Percentiles rank a stretch among this genome's conserved stretches.
phyloP scores from a whole-genome alignment of 805 yeast species.

The Metschnikowia borealis region DNA sequence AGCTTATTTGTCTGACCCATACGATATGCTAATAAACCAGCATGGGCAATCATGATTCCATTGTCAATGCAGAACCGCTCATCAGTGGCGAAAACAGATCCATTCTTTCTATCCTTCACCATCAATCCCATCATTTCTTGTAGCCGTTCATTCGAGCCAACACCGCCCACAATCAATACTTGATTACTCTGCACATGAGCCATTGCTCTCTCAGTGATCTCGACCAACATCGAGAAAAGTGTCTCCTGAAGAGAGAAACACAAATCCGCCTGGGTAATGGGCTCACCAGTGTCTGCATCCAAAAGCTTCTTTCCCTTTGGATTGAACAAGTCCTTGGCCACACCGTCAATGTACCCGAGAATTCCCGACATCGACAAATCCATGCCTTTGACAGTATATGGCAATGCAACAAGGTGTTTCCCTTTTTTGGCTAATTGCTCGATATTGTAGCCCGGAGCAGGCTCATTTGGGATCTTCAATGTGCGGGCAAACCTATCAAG shows the following conservation, averaged over 20 bases:
- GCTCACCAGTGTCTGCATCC: constrained; percentile 43
- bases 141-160: constrained; percentile 88
- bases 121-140: constrained; percentile 96
- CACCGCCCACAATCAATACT: constrained; percentile 96
- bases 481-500: constrained; percentile 94
- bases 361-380: constrained; percentile 96
- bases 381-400: constrained; percentile 98
- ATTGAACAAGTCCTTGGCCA: constrained; percentile 70
- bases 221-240: constrained; percentile 92
- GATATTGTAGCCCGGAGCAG: constrained; percentile 96
- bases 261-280: constrained; percentile 75
- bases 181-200: constrained; percentile 90
- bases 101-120: constrained; percentile 81
- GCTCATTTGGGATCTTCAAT: constrained; percentile 81
- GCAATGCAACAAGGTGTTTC: constrained; percentile 62
- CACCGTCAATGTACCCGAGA: constrained; percentile 73
- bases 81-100: constrained; percentile 90
- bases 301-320: constrained; percentile 35
- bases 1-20: constrained; percentile 67
- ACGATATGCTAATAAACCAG: constrained; percentile 82
- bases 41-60: constrained; percentile 99
- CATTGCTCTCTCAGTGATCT: constrained; percentile 97
- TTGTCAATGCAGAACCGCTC: constrained; percentile 96
- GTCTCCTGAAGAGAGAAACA: constrained; percentile 93
- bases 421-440: constrained; percentile 86